phyloP scores from a whole-genome alignment of 495 filamentous ascomycete genomes.

The Stereocaulon alpinum region DNA sequence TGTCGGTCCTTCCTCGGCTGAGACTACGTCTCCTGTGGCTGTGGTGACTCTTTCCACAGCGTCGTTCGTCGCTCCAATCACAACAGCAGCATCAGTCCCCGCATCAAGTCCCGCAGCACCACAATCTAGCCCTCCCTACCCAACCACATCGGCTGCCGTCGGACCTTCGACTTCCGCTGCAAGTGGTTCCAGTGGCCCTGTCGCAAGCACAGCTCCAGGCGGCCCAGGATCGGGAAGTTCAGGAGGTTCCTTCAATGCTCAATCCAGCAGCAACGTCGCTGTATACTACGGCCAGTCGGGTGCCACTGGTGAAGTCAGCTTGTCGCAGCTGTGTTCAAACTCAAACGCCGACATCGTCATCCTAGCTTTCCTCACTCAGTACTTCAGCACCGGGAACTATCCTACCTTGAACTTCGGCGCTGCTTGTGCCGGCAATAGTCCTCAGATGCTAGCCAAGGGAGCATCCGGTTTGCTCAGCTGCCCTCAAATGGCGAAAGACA shows the following conservation, averaged over 20 bases:
- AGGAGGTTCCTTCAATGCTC: constrained; percentile 10
- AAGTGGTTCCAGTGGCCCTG: not conserved
- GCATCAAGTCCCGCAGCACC: not conserved
- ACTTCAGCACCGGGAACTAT: constrained; percentile 24
- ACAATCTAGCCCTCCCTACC: not conserved
- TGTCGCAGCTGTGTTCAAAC: constrained; percentile 19
- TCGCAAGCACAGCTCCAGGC: not conserved
- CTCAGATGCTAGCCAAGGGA: constrained; percentile 15
- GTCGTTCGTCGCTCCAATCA: not conserved
- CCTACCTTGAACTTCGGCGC: constrained; percentile 25
- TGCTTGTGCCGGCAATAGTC: constrained; percentile 23
- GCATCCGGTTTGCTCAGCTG: constrained; percentile 31
- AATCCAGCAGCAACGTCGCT: constrained; percentile 17
- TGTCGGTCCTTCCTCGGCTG: not conserved
- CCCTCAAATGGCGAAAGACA: constrained; percentile 34
- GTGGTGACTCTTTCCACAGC: not conserved
- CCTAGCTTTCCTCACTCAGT: constrained; percentile 42
- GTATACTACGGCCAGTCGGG: constrained; percentile 22
- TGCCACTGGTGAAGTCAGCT: constrained; percentile 15
- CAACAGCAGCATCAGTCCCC: not conserved
- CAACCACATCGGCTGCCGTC: not conserved
- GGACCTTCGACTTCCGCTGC: not conserved
- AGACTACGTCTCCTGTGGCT: not conserved
- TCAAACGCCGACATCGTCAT: constrained; percentile 41
- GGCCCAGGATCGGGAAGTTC: not conserved